Base-by-base conservation (phyloP, 495 filamentous ascomycete genomes). In the Aspergillus biplanus region DNA sequence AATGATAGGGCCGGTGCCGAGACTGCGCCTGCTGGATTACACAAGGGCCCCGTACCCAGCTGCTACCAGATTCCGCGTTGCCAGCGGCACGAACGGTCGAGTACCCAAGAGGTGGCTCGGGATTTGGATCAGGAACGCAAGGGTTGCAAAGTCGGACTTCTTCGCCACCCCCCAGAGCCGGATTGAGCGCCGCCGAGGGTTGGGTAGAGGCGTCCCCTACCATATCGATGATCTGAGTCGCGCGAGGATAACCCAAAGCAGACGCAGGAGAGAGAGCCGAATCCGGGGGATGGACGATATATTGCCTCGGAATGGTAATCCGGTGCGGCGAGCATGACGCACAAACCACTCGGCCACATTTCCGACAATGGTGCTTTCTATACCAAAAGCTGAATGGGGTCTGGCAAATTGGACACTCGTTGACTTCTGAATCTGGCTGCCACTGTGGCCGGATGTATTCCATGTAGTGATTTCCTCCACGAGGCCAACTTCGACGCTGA, bases 291-390 rank as follows among this genome's bases (percentile, higher is more conserved):
- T 88, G 90, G 15, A 99, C 95, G 54, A 98, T 95, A 71, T 89
- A 98, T 62, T 95, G 91, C 57, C 91, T 84, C 1, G 95, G 96
- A 59, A 99, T 97, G 1, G 90, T 96, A 70, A 99, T 98, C 46
- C 91, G 87, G 74, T 98, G 94, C 5, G 96, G 95, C 5, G 96
- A 98, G 75, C 95, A 99, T 16, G 85, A 77, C 57, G 89, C 86
- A 73, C 95, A 99, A 13, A 99, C 96, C 1, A 99, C 96, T 33
- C 93, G 84, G 7, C 95, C 95, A 74, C 95, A 99, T 80, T 97
- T 97, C 56, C 93, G 92, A 76, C 93, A 97, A 71, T 97, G 93
- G 73, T 97, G 93, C 69, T 94, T 95, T 57, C 93, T 83, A 71
- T 92, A 86, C 83, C 90, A 97, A 67, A 97, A 92, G 68, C 83